Conservation (phyloP, 768 basidiomycete genomes). For the Candolleomyces eurysporus region DNA sequence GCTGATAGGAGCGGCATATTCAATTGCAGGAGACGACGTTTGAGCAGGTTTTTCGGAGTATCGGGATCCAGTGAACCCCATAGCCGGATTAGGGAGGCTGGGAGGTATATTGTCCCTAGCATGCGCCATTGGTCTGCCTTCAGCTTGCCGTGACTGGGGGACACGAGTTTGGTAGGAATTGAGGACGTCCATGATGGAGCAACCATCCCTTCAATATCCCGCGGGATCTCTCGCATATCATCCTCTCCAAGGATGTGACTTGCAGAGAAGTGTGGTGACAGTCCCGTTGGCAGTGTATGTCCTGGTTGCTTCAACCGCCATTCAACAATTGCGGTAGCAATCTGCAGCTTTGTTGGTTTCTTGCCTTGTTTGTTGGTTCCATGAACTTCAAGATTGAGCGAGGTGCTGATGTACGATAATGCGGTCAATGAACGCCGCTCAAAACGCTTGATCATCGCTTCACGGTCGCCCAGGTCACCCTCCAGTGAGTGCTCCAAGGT, state of each 20-base stretch:
- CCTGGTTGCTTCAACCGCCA: not conserved
- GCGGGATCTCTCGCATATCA: constrained; percentile 18
- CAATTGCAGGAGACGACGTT: constrained; percentile 24
- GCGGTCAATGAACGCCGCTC: not conserved
- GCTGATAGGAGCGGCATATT: constrained; percentile 18
- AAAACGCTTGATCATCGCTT: not conserved
- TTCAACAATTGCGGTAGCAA: not conserved
- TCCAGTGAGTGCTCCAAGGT: too few relatives aligned
- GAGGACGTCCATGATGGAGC: constrained; percentile 21
- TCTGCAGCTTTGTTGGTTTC: not conserved
- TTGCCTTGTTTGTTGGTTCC: not conserved
- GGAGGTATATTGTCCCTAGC: constrained; percentile 29
- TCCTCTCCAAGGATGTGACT: constrained; percentile 9
- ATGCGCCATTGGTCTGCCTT: constrained; percentile 37
- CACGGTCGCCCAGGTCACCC: too few relatives aligned
- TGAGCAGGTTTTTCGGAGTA: constrained; percentile 16
- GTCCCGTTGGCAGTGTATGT: too few relatives aligned
- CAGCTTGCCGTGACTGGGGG: constrained; percentile 21
- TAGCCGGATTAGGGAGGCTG: constrained; percentile 29
- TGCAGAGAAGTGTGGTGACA: not conserved
- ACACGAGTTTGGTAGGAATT: constrained; percentile 19
- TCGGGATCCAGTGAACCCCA: constrained; percentile 23
- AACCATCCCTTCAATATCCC: constrained; percentile 16
- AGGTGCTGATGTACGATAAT: not conserved
- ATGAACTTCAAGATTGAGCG: not conserved